Evolutionary conservation across 352 stramenopile species (phyloP), one percentile per base, ranked within the genome.

Genomic region (Pythium phragmitis): DNA sequence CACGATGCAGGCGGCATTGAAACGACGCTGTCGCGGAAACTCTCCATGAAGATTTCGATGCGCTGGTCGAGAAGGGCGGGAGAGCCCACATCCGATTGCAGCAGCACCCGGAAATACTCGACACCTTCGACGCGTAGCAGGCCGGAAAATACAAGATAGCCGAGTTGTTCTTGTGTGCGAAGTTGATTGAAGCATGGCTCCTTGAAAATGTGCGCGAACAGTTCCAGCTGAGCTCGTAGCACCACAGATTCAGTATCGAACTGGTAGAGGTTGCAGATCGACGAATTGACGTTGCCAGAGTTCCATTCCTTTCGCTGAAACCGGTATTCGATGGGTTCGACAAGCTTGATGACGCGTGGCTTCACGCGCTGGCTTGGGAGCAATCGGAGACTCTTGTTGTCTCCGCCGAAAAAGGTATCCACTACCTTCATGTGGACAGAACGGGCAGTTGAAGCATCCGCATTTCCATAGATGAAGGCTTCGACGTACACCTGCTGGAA

Each of bases 121-220:
- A 91, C 69, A 41, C 80, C 79, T 45, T 87, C 70, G 0, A 72
- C 70, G 19, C 70, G 63, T 56, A 79, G 69, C 9, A 77, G 65
- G 12, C 74, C 79, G 1, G 72, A 89, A 51, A 89, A 94, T 11
- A 97, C 88, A 21, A 96, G 80, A 54, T 97, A 98, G 5, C 92
- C 92, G 2, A 98, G 79, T 67, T 97, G 91, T 68, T 98, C 89
- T 66, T 95, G 80, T 9, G 92, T 97, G n/a, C 92, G 87, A n/a
- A 98, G 76, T 56, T 96, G 83, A 70, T 97, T 91, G 72, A 97
- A 98, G 61, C 82, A 93, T 12, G 88, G 89, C 64, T 97, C 91
- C 65, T 95, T 92, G 16, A 92, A 75, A 13, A 97, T 73, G 56
- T 96, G 88, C n/a, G 83, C 80, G 53, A 97, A 81, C 12, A 98